Evolutionary conservation across 495 filamentous ascomycete species (phyloP).

Genomic region (Neurospora sp.): DNA sequence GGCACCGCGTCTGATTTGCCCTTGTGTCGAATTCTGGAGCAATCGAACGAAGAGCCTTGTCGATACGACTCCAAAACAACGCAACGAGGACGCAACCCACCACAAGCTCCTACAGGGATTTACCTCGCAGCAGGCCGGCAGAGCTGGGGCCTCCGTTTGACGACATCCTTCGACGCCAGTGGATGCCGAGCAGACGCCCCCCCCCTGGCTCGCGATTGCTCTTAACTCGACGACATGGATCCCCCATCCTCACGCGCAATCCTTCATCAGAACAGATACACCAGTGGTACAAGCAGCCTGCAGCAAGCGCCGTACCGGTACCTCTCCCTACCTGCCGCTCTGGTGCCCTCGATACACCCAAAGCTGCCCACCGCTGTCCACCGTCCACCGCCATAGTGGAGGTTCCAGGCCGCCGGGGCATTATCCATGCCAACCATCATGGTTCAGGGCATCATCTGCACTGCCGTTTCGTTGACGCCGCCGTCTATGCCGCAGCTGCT

Average conservation of each 20-base stretch:
- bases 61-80: conserved; percentile 7
- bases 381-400: conserved; percentile 4
- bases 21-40: conserved; percentile 8
- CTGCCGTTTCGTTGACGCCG: neutral
- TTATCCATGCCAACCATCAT: neutral
- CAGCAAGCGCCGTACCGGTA: conserved; percentile 17
- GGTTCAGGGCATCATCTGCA: neutral
- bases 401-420: neutral
- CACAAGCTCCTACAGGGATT: conserved; percentile 23
- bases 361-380: conserved; percentile 17
- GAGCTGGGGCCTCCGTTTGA: conserved; percentile 14
- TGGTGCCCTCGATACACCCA: conserved; percentile 2
- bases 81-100: conserved; percentile 12
- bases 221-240: conserved; percentile 27
- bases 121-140: conserved; percentile 14
- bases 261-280: conserved; percentile 22
- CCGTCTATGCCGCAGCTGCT: neutral
- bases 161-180: conserved; percentile 19
- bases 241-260: conserved; percentile 13
- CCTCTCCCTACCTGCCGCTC: conserved; percentile 3
- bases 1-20: conserved; percentile 15
- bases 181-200: neutral
- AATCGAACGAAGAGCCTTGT: conserved; percentile 17
- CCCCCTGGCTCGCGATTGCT: neutral
- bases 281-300: conserved; percentile 4